These are phyloP conservation scores for Quercus parvula DNA, from an alignment of 306 rosid genomes.

Conservation along the genomic window DNA sequence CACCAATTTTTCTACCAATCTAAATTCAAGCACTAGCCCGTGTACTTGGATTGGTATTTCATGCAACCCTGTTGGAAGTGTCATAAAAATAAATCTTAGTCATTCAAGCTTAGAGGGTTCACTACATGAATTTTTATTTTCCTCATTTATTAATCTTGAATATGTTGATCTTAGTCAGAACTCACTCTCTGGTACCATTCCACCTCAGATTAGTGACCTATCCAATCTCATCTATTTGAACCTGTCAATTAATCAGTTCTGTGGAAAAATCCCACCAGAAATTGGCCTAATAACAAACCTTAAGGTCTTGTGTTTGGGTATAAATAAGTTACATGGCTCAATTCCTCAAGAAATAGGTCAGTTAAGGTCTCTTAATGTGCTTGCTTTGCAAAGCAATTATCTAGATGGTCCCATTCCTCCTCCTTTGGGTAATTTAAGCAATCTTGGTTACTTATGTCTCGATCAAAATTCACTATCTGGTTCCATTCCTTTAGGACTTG, in stretches of 20 bases:
- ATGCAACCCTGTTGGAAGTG: conserved; percentile 23
- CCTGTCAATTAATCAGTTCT: conserved; percentile 25
- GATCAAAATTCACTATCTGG: not conserved
- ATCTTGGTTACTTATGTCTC: not conserved
- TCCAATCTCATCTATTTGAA: conserved; percentile 28
- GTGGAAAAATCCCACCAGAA: conserved; percentile 21
- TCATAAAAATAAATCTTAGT: conserved; percentile 20
- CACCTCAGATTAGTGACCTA: conserved; percentile 24
- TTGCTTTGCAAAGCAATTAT: not conserved
- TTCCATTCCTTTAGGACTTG: not conserved
- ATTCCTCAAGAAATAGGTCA: conserved; percentile 16
- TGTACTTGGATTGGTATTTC: conserved; percentile 34
- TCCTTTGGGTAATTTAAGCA: conserved; percentile 7
- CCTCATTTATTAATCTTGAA: conserved; percentile 22
- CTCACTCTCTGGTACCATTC: conserved; percentile 26
- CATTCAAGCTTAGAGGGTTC: conserved; percentile 30
- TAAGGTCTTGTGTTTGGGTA: not conserved
- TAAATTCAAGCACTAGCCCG: conserved; percentile 6
- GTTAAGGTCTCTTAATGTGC: not conserved
- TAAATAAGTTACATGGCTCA: conserved; percentile 12
- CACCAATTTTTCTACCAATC: not conserved
- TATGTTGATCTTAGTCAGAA: conserved; percentile 26
- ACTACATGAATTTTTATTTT: conserved; percentile 27
- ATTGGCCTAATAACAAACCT: conserved; percentile 10
- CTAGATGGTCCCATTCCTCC: not conserved